Percentiles rank a stretch among this genome's conserved stretches.
phyloP scores from a whole-genome alignment of 73 alveolate species.

The Paramecium octaurelia region DNA sequence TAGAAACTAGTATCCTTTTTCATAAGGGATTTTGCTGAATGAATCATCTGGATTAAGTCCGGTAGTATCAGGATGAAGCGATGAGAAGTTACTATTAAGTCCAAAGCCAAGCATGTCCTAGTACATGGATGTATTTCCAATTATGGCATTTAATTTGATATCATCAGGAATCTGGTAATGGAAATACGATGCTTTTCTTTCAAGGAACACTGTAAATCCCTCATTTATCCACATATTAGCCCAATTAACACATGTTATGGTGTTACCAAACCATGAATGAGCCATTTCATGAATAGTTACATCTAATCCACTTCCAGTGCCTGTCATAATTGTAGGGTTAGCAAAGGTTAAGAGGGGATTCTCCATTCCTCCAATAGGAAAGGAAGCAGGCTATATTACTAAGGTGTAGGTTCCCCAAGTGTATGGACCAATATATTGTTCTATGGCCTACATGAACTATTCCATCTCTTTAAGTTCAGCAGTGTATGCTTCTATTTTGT shows the following conservation, averaged over 20 bases:
- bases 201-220: constrained; percentile 82
- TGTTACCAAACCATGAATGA: constrained; percentile 90
- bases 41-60: background rate
- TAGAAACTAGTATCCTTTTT: background rate
- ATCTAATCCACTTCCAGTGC: constrained; percentile 76
- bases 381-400: constrained; percentile 83
- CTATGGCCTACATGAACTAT: constrained; percentile 63
- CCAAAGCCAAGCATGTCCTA: background rate
- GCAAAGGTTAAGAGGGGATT: constrained; percentile 89
- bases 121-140: background rate
- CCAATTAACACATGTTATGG: constrained; percentile 84
- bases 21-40: constrained; percentile 21
- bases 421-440: constrained; percentile 68
- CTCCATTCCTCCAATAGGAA: constrained; percentile 94
- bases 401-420: constrained; percentile 82
- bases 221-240: constrained; percentile 87
- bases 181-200: constrained; percentile 66
- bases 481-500: constrained; percentile 55
- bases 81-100: background rate
- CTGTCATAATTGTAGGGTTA: constrained; percentile 78
- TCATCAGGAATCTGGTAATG: background rate
- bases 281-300: constrained; percentile 86
- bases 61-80: constrained; percentile 38
- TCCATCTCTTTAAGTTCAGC: constrained; percentile 69
- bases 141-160: background rate